Evolutionary conservation across 2,329 filamentous ascomycete species (phyloP).

Genomic region (Fusarium irregulare): DNA sequence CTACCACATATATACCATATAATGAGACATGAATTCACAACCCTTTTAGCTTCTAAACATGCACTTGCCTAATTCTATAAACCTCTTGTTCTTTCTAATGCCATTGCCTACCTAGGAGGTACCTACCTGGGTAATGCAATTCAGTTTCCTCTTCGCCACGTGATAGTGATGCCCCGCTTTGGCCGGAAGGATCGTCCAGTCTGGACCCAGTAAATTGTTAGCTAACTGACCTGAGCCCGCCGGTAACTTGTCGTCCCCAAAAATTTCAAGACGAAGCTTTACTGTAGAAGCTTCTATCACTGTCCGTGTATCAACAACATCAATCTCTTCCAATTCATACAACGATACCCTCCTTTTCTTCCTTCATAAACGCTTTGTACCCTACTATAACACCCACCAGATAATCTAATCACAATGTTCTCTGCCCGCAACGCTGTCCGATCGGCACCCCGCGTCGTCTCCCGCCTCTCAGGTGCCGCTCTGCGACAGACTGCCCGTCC

Average conservation of each 20-base stretch:
- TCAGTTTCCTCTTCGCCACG: constrained; percentile 21
- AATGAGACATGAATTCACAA: constrained; percentile 3
- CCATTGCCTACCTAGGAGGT: background rate
- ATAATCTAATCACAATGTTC: constrained; percentile 67
- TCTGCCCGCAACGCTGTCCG: constrained; percentile 74
- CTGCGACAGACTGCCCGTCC: constrained; percentile 64
- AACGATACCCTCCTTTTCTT: background rate
- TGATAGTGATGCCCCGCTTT: constrained; percentile 33
- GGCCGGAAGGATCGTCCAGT: constrained; percentile 31
- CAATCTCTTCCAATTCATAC: constrained; percentile 27
- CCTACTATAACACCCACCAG: background rate
- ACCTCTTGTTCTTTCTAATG: background rate
- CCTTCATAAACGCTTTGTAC: background rate
- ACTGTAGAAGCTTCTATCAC: constrained; percentile 40
- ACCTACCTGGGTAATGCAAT: background rate
- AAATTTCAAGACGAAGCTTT: constrained; percentile 42
- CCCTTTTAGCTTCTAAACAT: background rate
- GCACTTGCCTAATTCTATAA: background rate
- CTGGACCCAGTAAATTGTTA: constrained; percentile 33
- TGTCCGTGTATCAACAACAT: constrained; percentile 33
- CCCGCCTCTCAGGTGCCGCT: constrained; percentile 66
- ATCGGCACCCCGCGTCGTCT: constrained; percentile 72
- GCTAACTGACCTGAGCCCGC: constrained; percentile 8
- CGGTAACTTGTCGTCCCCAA: constrained; percentile 34
- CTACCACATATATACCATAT: constrained; percentile 5